Base-by-base conservation (phyloP, 148 eudicot genomes). In the Nyssa sinensis region DNA sequence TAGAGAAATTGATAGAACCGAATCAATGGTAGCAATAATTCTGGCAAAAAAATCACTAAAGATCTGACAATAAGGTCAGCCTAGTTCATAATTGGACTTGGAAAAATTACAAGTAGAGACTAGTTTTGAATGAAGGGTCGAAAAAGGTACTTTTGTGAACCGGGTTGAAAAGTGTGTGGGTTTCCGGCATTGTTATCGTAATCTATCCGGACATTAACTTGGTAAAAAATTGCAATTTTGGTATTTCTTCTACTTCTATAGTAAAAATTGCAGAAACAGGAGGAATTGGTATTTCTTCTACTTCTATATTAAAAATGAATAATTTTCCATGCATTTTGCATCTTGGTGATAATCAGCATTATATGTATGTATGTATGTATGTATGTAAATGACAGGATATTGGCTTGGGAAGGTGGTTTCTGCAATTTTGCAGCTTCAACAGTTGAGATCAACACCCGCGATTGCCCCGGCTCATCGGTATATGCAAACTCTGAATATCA, bases 371-470 rank as follows among this genome's bases (percentile, higher is more conserved):
- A 60, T 25, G n/a, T n/a, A n/a, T n/a, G 11, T 55, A n/a, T n/a
- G 19, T 55, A n/a, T 55, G 19, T 55, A 57, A 24, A 24, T 51
- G 27, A 64, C 75, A 95, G 98, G 98, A 95, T 95, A 87, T 80
- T 95, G 86, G 98, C 88, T 14, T 95, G 98, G 98, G 98, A 95
- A 86, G 98, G 92, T 84, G 98, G 98, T 10, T 95, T 90, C 75
- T 95, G 98, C 89, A 92, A 95, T 63, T 95, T 95, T 76, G 90
- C 87, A 0, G 94, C 98, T 3, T 88, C 98, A 23, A 65, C 94
- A 34, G 73, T 84, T 30, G 98, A 94, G 83, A 85, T 90, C 8
- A 84, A 81, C 69, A 49, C 85, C 4, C 75, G 79, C 19, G 86
- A 81, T 28, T 77, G 84, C 76, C 82, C 80, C 3, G 74, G 86